These are phyloP conservation scores for Kwoniella dendrophila DNA, from an alignment of 768 basidiomycete species.

Conservation along the genomic window DNA sequence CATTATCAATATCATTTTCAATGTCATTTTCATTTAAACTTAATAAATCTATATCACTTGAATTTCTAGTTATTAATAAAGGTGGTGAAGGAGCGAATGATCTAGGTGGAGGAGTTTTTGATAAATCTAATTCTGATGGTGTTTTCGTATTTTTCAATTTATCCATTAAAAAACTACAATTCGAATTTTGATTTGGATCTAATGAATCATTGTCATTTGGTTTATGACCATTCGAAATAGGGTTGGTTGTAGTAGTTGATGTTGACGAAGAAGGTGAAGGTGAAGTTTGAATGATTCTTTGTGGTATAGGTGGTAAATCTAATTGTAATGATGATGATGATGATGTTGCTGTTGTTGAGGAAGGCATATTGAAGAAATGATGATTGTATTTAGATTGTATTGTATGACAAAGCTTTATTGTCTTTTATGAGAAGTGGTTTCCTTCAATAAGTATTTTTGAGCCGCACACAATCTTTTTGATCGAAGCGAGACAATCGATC, in stretches of 20 bases:
- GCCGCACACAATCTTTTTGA: too few relatives aligned
- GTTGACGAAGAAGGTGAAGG: slow-evolving; percentile 3
- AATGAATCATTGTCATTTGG: too few relatives aligned
- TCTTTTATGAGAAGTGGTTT: not conserved
- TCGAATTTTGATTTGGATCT: not conserved
- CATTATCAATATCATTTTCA: too few relatives aligned
- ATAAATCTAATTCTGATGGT: slow-evolving; percentile 9
- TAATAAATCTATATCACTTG: slow-evolving; percentile 1
- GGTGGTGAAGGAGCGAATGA: slow-evolving; percentile 30
- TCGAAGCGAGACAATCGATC: too few relatives aligned
- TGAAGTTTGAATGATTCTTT: not conserved
- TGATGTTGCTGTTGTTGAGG: not conserved
- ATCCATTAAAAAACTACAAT: not conserved
- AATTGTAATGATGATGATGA: slow-evolving; percentile 2
- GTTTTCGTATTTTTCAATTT: not conserved
- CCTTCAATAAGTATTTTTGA: too few relatives aligned
- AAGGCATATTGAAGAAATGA: too few relatives aligned
- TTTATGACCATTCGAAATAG: too few relatives aligned
- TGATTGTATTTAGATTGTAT: not conserved
- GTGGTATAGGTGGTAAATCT: not conserved
- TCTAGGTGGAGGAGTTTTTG: slow-evolving; percentile 28
- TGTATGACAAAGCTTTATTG: not conserved
- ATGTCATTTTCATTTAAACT: too few relatives aligned
- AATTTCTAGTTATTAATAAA: slow-evolving; percentile 8
- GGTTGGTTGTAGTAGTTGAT: not conserved